Evolutionary conservation across 140 eudicot species (phyloP), one percentile per base, ranked within the genome.

Genomic region (Cichorium intybus): DNA sequence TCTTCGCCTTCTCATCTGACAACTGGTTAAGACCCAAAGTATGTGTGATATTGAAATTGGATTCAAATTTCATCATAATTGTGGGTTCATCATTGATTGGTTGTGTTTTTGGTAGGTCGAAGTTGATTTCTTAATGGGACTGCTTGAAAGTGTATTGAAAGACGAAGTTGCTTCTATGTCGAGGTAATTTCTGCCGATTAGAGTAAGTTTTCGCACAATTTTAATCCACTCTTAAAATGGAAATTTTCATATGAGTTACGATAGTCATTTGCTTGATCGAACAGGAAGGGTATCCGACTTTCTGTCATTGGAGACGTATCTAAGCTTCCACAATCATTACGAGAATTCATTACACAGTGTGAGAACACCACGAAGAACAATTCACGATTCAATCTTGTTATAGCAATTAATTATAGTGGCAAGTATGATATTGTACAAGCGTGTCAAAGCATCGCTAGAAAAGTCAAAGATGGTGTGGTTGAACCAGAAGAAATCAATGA

Each of bases 1-100:
- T 82, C 15, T 85, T 88, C 76, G 95, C 88, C 7, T 88, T 88
- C 82, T 88, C 95, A 12, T 80, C 83, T 26, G 88, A 85, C 35
- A 85, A 88, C 53, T 88, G 90, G 94, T 22, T 63, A 14, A 74
- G 96, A 41, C 94, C 96, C 48, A 73, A 77, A 39, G 96, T 85
- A 63, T 49, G 80, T 72, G 24, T 10, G 5, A 24, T 8, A 55
- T 55, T 24, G 18, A 34, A 60, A 60, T 6, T 20, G 7, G 3
- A 33, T 33, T 29, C 45, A 23, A 26, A 28, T 27, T 4, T 29
- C 10, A 15, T 43, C 15, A 10, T 18, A 2, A 31, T 34, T 66
- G 7, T 58, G 7, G 16, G n/a, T 11, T 52, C 12, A 12, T 37
- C 56, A 29, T 28, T 70, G 54, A 10, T 23, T 18, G 43, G 28